Evolutionary conservation across 1,139 yeast genomes (phyloP), one percentile per base, ranked within the genome.

Genomic region (Candida sanyaensis): DNA sequence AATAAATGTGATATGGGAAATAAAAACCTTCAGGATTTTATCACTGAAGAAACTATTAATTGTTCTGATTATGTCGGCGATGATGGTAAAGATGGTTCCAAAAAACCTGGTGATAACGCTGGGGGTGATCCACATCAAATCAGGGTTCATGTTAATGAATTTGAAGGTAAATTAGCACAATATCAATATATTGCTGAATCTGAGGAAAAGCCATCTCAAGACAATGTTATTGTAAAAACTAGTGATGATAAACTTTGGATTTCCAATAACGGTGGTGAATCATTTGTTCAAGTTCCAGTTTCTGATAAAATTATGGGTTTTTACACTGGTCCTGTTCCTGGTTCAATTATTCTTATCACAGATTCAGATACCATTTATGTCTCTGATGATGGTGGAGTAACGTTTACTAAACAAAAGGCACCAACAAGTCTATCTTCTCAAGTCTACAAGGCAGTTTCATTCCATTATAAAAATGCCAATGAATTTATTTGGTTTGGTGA

Each of bases 261-360:
- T 11, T 88, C 97, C 1, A 87, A 83, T 59, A 84, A 91, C 65
- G 96, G 95, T 42, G 98, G 98, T 21, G 62, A 71, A 3, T 65
- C 66, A 1, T 86, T 92, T 69, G 71, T 72, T 12, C 69, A 70
- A 51, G 73, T 80, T 23, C 77, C 71, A 1, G 61, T 78, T 4
- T 68, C 69, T 36, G 84, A 78, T 21, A 71, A 77, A 23, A 74
- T 89, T 39, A 54, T 75, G 5, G 81, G 79, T 6, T 76, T 86
- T 37, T 74, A 76, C 43, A 74, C 83, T 44, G 93, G 95, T 46
- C 77, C 73, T 51, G 77, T 78, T 56, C 77, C 84, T n/a, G 85
- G 88, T 45, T 77, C 80, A 36, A 83, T 88, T 4, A 81, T 85
- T 50, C 69, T 89, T 44, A 63, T 86, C 37, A 81, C 93, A 1